Evolutionary conservation across 148 eudicot genomes (phyloP).

Genomic region (Drosera capensis): DNA sequence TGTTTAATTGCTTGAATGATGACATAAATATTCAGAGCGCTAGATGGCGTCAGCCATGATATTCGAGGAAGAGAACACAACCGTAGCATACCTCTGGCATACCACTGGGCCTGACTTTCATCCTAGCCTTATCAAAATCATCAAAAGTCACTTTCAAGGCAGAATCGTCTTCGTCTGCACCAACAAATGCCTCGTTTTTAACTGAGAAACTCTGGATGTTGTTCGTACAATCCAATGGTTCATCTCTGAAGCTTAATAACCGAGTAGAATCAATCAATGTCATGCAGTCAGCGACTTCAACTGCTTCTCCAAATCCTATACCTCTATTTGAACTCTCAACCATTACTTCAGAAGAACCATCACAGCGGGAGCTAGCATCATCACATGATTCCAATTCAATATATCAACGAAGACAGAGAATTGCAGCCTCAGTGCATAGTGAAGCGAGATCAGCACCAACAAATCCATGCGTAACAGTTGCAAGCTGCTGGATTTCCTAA

Average conservation of each 20-base stretch:
- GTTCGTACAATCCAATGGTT: not conserved
- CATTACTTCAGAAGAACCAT: constrained; percentile 10
- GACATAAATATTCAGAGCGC: too few species aligned
- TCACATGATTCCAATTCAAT: constrained; percentile 11
- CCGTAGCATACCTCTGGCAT: constrained; percentile 80
- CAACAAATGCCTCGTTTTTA: constrained; percentile 4
- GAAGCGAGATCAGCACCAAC: constrained; percentile 94
- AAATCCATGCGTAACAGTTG: constrained; percentile 72
- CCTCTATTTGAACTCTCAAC: constrained; percentile 9
- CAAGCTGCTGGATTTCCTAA: constrained; percentile 45
- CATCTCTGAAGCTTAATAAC: constrained; percentile 2
- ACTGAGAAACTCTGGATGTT: constrained; percentile 6
- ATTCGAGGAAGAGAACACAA: not conserved
- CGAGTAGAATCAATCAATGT: constrained; percentile 9
- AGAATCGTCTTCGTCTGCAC: constrained; percentile 5
- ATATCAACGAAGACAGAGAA: constrained; percentile 54
- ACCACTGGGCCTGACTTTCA: constrained; percentile 84
- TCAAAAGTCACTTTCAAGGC: constrained; percentile 34
- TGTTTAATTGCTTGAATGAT: too few species aligned
- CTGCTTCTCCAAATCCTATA: constrained; percentile 5
- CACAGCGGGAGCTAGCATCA: constrained; percentile 11
- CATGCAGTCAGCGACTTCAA: constrained; percentile 7
- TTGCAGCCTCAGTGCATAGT: constrained; percentile 71
- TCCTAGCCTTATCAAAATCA: constrained; percentile 81
- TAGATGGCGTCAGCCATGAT: too few species aligned